Base-by-base conservation (phyloP, 1,139 yeast genomes). In the Candida sojae region DNA sequence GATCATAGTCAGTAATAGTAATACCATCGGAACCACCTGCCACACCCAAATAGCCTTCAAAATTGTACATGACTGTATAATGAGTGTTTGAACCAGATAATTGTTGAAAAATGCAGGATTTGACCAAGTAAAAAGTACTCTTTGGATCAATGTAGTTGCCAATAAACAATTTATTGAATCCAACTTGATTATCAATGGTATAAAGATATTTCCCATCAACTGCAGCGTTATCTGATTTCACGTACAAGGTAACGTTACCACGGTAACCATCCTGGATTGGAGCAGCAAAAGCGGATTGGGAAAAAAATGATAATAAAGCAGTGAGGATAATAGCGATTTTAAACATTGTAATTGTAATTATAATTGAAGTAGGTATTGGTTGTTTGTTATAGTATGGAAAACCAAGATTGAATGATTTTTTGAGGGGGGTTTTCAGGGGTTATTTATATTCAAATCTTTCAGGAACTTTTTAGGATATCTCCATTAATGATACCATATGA, bases 1-100 rank as follows among this genome's bases (percentile, higher is more conserved):
- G 5, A 25, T 40, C 38, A 31, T n/a, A 40, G 32, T 40, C 43
- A 25, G 43, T 17, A 33, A 40, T 40, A 7, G 26, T 31, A 23
- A 40, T 33, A 40, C 43, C 43, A 40, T 40, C 43, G 25, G 43
- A 40, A 40, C 43, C 43, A 40, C 37, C 30, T n/a, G 37, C 37
- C 32, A 33, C 31, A 32, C 43, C 43, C 26, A 40, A n/a, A n/a
- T 40, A 23, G n/a, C 43, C 43, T 11, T 32, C 23, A 4, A 7
- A 10, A 25, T 28, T 32, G 23, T 40, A 40, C 7, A 38, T 40
- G 13, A 40, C 30, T 25, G 37, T 23, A 28, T 40, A 40, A 17
- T 32, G 21, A 33, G 38, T 40, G 11, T 39, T 29, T n/a, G 29
- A n/a, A 12, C 33, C 43, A 7, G 17, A 23, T 8, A 32, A 32